Conservation (phyloP, 2,329 filamentous ascomycete genomes). For the Rugonectria rugulosa region DNA sequence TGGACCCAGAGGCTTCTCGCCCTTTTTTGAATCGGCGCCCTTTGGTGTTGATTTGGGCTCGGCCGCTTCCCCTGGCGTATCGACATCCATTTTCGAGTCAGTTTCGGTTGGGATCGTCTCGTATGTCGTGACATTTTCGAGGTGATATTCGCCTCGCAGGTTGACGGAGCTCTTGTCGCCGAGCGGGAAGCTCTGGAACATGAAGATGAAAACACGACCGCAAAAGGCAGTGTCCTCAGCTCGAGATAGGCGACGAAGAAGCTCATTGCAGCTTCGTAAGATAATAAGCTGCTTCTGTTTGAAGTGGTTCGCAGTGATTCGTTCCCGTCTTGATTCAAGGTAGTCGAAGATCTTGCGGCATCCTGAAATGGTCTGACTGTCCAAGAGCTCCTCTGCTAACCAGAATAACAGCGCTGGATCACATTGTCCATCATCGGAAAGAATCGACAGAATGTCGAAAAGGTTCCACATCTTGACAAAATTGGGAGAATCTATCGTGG, state of each 20-base stretch:
- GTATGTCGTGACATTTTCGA: slow-evolving; percentile 92
- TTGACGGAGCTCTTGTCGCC: slow-evolving; percentile 98
- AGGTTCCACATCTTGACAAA: slow-evolving; percentile 93
- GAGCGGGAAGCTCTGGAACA: slow-evolving; percentile 96
- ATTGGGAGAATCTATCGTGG: slow-evolving; percentile 75
- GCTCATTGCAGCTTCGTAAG: slow-evolving; percentile 92
- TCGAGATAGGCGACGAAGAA: slow-evolving; percentile 90
- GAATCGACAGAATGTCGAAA: slow-evolving; percentile 87
- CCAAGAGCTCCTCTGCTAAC: slow-evolving; percentile 92
- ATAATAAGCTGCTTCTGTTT: slow-evolving; percentile 88
- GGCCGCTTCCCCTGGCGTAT: slow-evolving; percentile 53
- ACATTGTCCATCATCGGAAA: slow-evolving; percentile 80
- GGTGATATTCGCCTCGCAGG: slow-evolving; percentile 91
- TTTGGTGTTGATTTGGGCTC: slow-evolving; percentile 46
- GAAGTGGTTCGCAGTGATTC: slow-evolving; percentile 82
- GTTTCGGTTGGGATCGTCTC: slow-evolving; percentile 52
- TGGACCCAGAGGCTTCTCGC: slow-evolving; percentile 66
- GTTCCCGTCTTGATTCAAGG: slow-evolving; percentile 89
- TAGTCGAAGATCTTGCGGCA: slow-evolving; percentile 95
- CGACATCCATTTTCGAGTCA: slow-evolving; percentile 68
- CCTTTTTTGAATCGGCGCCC: slow-evolving; percentile 52
- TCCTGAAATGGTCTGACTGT: slow-evolving; percentile 92
- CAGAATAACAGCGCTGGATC: slow-evolving; percentile 86
- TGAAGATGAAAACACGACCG: slow-evolving; percentile 95
- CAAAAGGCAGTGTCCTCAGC: slow-evolving; percentile 98